Percentiles rank a stretch among this genome's conserved stretches.
Conservation (phyloP, 768 basidiomycete genomes). For the Zangia roseola region DNA sequence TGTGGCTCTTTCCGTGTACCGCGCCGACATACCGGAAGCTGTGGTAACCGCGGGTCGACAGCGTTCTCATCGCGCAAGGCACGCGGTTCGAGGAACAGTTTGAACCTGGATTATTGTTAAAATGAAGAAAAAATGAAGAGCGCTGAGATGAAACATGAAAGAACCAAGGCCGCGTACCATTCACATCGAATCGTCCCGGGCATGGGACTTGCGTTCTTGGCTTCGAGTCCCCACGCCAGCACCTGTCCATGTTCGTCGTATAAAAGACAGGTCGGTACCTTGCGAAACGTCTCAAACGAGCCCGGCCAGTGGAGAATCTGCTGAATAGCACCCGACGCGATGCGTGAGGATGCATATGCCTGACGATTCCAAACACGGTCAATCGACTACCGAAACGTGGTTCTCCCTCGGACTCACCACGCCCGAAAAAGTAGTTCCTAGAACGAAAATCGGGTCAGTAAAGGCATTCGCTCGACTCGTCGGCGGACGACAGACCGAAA, state of each 20-base stretch:
- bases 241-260: constrained; percentile 75
- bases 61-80: constrained; percentile 69
- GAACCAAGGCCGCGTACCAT: constrained; percentile 36
- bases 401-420: constrained; percentile 53
- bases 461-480: not conserved
- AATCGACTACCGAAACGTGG: not conserved
- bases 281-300: constrained; percentile 82
- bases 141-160: no score
- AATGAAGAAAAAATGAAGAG: not conserved
- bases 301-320: constrained; percentile 88
- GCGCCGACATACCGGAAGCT: constrained; percentile 61
- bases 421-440: constrained; percentile 86
- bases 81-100: constrained; percentile 81
- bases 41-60: constrained; percentile 76
- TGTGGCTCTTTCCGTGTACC: not conserved
- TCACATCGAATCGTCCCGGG: constrained; percentile 60
- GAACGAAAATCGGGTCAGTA: not conserved
- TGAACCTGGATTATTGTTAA: constrained; percentile 54
- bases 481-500: constrained; percentile 55
- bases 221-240: constrained; percentile 83
- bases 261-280: constrained; percentile 81
- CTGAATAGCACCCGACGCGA: constrained; percentile 74
- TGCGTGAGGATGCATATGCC: constrained; percentile 87
- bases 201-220: constrained; percentile 74
- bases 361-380: constrained; percentile 27